Conservation (phyloP, 805 yeast species). For the Ogataea pini region DNA sequence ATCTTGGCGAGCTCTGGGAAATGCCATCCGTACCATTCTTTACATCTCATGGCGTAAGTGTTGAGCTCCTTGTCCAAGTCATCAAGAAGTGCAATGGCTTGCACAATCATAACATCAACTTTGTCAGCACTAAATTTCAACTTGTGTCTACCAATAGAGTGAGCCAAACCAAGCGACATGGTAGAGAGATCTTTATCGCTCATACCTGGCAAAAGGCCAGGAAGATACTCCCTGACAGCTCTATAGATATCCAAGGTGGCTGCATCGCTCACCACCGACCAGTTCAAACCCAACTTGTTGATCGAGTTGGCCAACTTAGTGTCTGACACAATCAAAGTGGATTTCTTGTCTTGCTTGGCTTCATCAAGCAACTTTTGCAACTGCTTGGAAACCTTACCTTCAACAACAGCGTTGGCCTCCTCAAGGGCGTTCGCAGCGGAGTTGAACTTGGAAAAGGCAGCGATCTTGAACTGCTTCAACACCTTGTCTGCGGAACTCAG, state of each 20-base stretch:
- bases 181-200: constrained; percentile 80
- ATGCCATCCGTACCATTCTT: constrained; percentile 99
- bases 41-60: constrained; percentile 98
- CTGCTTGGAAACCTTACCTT: constrained; percentile 89
- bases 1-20: constrained; percentile 99
- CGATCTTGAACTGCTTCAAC: constrained; percentile 85
- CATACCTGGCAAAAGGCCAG: constrained; percentile 92
- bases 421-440: constrained; percentile 96
- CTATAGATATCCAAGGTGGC: constrained; percentile 93
- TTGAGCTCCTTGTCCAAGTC: constrained; percentile 97
- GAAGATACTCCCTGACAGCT: constrained; percentile 91
- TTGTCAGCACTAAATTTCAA: constrained; percentile 96
- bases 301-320: constrained; percentile 95
- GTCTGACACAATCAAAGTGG: constrained; percentile 88
- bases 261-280: constrained; percentile 89
- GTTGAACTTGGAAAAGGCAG: constrained; percentile 91
- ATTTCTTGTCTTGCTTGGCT: constrained; percentile 75
- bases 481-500: constrained; percentile 83
- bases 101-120: constrained; percentile 98
- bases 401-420: constrained; percentile 89
- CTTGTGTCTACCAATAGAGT: constrained; percentile 97
- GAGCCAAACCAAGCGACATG: constrained; percentile 98
- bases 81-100: constrained; percentile 95
- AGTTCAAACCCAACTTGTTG: constrained; percentile 88
- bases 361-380: constrained; percentile 75